Conservation (phyloP, 805 yeast species). For the Kodamaea hsintzibuensis region DNA sequence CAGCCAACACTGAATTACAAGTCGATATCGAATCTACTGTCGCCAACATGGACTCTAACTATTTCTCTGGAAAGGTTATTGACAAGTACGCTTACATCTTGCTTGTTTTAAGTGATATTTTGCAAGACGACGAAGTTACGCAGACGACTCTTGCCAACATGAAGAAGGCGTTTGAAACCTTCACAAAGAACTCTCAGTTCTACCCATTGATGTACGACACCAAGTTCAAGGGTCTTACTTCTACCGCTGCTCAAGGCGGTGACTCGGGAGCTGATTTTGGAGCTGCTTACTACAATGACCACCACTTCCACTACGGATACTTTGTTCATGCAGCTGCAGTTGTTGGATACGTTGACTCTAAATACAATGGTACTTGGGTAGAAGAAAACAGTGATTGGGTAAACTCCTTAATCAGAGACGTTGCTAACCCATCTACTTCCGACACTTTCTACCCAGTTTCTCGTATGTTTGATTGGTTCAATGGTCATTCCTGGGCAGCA, state of each 20-base stretch:
- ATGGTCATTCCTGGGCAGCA: constrained; percentile 29
- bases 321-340: constrained; percentile 81
- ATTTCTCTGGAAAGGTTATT: constrained; percentile 53
- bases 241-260: constrained; percentile 48
- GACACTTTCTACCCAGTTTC: constrained; percentile 25
- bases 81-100: constrained; percentile 60
- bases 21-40: constrained; percentile 48
- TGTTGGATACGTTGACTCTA: constrained; percentile 64
- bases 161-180: constrained; percentile 45
- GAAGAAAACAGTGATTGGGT: constrained; percentile 24
- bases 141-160: constrained; percentile 32
- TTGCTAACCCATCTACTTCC: constrained; percentile 21
- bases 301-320: constrained; percentile 87
- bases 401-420: constrained; percentile 25
- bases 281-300: constrained; percentile 77
- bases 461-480: constrained; percentile 27
- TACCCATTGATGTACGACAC: constrained; percentile 59
- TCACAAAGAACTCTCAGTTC: constrained; percentile 42
- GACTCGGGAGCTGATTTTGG: constrained; percentile 62
- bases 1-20: constrained; percentile 47
- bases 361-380: constrained; percentile 56
- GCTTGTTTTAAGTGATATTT: constrained; percentile 49
- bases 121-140: constrained; percentile 44
- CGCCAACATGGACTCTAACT: constrained; percentile 41
- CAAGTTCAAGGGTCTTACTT: constrained; percentile 55